A percentile compares a stretch with the other conserved stretches of the same genome.
Evolutionary conservation across 768 basidiomycete genomes (phyloP).

Genomic region (Mycena rosella): DNA sequence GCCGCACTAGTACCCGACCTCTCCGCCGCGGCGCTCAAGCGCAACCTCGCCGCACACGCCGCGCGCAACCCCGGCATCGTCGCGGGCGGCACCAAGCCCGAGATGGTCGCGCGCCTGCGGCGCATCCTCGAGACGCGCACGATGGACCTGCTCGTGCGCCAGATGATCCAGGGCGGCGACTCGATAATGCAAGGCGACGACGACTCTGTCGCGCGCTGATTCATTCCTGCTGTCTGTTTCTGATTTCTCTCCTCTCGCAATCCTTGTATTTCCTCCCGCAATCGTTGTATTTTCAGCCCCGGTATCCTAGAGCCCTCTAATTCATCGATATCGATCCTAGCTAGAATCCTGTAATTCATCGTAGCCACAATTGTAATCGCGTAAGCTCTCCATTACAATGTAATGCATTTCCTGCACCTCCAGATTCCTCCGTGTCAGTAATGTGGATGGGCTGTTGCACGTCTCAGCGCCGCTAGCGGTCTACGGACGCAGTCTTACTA

Average conservation of each 20-base stretch:
- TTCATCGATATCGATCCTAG: not conserved
- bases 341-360: not conserved
- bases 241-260: too few relatives aligned
- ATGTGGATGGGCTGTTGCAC: too few relatives aligned
- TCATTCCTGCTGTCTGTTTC: too few relatives aligned
- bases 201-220: not conserved
- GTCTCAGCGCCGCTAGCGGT: too few relatives aligned
- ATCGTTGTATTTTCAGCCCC: not conserved
- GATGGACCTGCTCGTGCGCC: slow-evolving; percentile 65
- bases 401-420: too few relatives aligned
- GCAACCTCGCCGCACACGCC: slow-evolving; percentile 71
- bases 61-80: slow-evolving; percentile 59
- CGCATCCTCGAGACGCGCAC: slow-evolving; percentile 60
- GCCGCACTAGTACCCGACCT: slow-evolving; percentile 56
- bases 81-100: slow-evolving; percentile 58
- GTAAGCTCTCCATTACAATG: not conserved
- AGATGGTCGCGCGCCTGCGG: slow-evolving; percentile 63
- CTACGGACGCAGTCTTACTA: too few relatives aligned
- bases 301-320: not conserved
- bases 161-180: slow-evolving; percentile 51
- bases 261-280: too few relatives aligned
- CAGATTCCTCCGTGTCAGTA: too few relatives aligned
- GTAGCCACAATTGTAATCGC: not conserved
- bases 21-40: slow-evolving; percentile 61
- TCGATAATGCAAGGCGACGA: slow-evolving; percentile 49